phyloP scores from a whole-genome alignment of 768 basidiomycete genomes.

The Calocybe indica region DNA sequence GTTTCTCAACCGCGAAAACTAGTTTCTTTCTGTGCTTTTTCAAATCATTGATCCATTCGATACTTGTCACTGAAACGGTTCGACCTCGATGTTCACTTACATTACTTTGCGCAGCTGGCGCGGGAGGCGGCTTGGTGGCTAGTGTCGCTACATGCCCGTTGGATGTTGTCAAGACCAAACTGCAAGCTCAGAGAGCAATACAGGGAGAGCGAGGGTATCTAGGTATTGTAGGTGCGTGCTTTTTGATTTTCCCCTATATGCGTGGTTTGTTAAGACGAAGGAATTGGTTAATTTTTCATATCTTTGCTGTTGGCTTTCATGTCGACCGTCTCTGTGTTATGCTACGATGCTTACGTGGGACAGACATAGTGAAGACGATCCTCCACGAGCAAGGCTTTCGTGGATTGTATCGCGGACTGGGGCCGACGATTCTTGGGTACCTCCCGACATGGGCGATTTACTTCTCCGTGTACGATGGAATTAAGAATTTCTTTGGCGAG shows the following conservation, averaged over 20 bases:
- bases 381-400: conserved; percentile 68
- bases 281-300: neutral
- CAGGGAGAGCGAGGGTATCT: conserved; percentile 69
- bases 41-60: too few species aligned
- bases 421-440: conserved; percentile 94
- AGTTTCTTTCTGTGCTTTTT: too few species aligned
- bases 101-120: conserved; percentile 59
- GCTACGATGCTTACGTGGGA: conserved; percentile 9
- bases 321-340: neutral
- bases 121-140: conserved; percentile 89
- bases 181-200: conserved; percentile 86
- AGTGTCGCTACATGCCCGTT: conserved; percentile 94
- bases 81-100: conserved; percentile 4
- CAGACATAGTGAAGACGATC: conserved; percentile 36
- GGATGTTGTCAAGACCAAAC: conserved; percentile 95
- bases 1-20: too few species aligned
- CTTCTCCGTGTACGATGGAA: conserved; percentile 94
- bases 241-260: too few species aligned
- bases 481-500: conserved; percentile 80
- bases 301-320: conserved; percentile 3
- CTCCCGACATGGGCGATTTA: conserved; percentile 99
- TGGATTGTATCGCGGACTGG: conserved; percentile 94
- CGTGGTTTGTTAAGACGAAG: too few species aligned
- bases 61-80: neutral
- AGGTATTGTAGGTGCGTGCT: conserved; percentile 62